Percentiles rank a stretch among this genome's conserved stretches.
Conservation (phyloP, 164 flowering plant genomes). For the Chimonanthus praecox region DNA sequence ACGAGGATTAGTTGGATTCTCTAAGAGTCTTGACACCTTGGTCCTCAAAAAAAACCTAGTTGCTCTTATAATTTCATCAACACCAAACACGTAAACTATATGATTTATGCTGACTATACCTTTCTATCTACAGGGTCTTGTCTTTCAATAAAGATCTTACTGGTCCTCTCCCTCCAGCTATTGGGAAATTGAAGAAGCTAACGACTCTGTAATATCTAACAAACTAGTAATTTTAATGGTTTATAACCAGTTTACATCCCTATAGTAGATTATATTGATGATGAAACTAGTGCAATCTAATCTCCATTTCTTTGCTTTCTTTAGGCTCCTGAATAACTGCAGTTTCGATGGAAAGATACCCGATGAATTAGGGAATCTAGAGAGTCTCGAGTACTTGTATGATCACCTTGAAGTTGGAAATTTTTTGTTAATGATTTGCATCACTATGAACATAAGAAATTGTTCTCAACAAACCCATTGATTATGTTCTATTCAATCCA, state of each 20-base stretch:
- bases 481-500: not conserved
- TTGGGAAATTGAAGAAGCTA: slow-evolving; percentile 59
- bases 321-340: slow-evolving; percentile 80
- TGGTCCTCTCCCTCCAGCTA: slow-evolving; percentile 52
- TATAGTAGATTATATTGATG: slow-evolving; percentile 32
- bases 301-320: not conserved
- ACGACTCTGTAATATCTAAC: slow-evolving; percentile 21
- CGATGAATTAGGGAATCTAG: slow-evolving; percentile 64
- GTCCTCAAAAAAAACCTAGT: not conserved
- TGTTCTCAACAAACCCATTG: not conserved
- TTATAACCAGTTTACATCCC: slow-evolving; percentile 53
- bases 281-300: not conserved
- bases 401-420: slow-evolving; percentile 8
- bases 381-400: slow-evolving; percentile 75
- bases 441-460: not conserved
- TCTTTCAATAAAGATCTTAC: slow-evolving; percentile 65
- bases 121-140: slow-evolving; percentile 49
- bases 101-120: not conserved
- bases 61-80: not conserved
- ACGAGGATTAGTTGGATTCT: too few relatives aligned
- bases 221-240: not conserved
- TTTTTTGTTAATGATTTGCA: not conserved
- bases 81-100: too few relatives aligned
- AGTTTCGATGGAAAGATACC: slow-evolving; percentile 76
- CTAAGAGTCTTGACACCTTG: too few relatives aligned